Evolutionary conservation across 2,329 filamentous ascomycete species (phyloP), one percentile per base, ranked within the genome.

Genomic region (Penicillium sp.): DNA sequence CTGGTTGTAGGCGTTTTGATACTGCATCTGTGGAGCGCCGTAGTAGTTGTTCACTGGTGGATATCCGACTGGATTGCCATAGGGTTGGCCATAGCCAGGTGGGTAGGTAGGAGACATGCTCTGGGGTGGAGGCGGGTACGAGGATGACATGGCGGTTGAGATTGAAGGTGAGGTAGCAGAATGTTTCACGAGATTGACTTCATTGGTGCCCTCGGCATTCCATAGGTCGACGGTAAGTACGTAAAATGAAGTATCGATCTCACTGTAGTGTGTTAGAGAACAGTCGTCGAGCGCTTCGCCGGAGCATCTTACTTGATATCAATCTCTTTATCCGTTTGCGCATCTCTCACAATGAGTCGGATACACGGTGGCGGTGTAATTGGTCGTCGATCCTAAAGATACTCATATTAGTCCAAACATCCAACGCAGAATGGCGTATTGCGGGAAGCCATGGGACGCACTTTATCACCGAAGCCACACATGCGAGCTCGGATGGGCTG

Each of bases 381-480:
- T 26, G 95, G 95, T 62, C 95, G 85, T 63, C 95, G 90, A 75
- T 99, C 95, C 90, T 96, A 57, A 57, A 50, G 60, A 57, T 60
- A 62, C 4, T 29, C 33, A 33, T 24, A 14, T 53, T 43, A 59
- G 10, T 41, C 39, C 10, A 21, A 14, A 22, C 19, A 41, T 13
- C 10, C 9, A 6, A 13, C 14, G n/a, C 8, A 22, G 5, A 14
- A 41, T 13, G 19, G 39, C 11, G 19, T 10, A 39, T 33, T 24
- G 5, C 14, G 27, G 21, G 50, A 53, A 54, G 39, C 4, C 5
- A 19, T 26, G 4, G 6, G 43, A 67, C 79, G 55, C 77, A 95
- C 91, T 84, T 98, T 99, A 80, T 99, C 95, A 61, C 95, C 95
- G 78, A 98, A 99, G 8, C 95, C 95, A 79, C 95, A 99, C 95